Evolutionary conservation across 129 eudicot genomes (phyloP), one percentile per base, ranked within the genome.

Genomic region (Smallanthus sonchifolius): DNA sequence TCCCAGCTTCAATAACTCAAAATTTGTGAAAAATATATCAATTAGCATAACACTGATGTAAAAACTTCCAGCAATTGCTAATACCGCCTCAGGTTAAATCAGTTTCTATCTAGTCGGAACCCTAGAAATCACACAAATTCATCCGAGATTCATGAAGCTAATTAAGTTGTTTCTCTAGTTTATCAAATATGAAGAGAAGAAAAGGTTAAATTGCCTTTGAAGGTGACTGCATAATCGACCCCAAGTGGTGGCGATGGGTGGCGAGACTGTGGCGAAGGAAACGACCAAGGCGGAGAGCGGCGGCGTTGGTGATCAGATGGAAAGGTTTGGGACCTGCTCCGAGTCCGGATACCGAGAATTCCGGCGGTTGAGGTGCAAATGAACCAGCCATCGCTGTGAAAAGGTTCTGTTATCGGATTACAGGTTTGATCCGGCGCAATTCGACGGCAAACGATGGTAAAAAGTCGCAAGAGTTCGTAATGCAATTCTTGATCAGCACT

Each of bases 281-380:
- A 78, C 65, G 78, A 24, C 75, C 82, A 68, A 87, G 84, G 81
- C 88, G 91, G 85, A 86, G 91, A 36, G 90, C 84, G 63, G 87
- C 92, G 70, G 88, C 85, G 84, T 81, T 76, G 72, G 87, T 78
- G 83, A 86, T 80, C 77, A 88, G 86, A 78, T 84, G 87, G 66
- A 80, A 49, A 24, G 86, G 82, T 6, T 76, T 80, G 79, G 84
- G 85, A 45, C 84, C 71, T 49, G 9, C 62, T 43, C 59, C 76
- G 34, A 51, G 61, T n/a, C 69, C 77, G 64, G 80, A 63, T 7
- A 82, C 19, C 5, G 83, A 78, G 67, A 79, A 81, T 24, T 78
- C 82, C 36, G 73, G 75, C 7, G 82, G 79, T 42, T 75, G 83
- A 51, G 77, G 74, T 72, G 78, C 83, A 43, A 79, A 72, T 6